Evolutionary conservation across 2,329 filamentous ascomycete species (phyloP), one percentile per base, ranked within the genome.

Genomic region (Fusarium sp.): DNA sequence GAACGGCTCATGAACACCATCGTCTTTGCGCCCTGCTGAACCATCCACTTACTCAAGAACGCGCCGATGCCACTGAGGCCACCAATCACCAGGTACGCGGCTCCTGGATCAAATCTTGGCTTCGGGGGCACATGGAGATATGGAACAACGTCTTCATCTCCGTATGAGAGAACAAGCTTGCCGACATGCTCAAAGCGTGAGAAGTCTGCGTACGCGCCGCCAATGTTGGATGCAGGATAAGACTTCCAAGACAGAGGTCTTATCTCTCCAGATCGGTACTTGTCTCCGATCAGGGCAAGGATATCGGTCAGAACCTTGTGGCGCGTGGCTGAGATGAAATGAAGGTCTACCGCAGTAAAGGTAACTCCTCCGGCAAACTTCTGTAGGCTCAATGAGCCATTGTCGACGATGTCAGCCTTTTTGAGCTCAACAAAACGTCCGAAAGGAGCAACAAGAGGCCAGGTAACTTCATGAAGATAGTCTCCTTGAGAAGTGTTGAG

Each of bases 371-470:
- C 17, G 15, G 46, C 24, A 48, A 82, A 81, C 1, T 74, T 75
- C 2, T 68, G 49, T 77, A 81, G 80, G 11, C 43, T 48, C n/a
- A 67, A 46, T 10, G 28, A 46, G 21, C 23, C 39, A 40, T 56
- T 60, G 17, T 55, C 56, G n/a, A 47, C 34, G 14, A 77, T 73
- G 47, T 78, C 75, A 9, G 67, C 69, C 51, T 72, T 75, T 4
- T 75, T 74, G 32, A 79, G 73, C 55, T 79, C 78, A 3, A 80
- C 48, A 42, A 79, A 76, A 2, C 69, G 62, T 5, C 77, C 77
- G 40, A 73, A 73, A 4, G 55, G 51, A 6, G 77, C 74, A 17
- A 80, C 61, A 47, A 73, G 76, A 14, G 71, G 45, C 74, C 73
- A 78, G 3, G 74, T 73, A 1, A 72, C 69, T 3, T 62, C 65